A percentile compares a stretch with the other conserved stretches of the same genome.
phyloP scores from a whole-genome alignment of 2,329 filamentous ascomycete species.

The Cryphonectria nitschkei region DNA sequence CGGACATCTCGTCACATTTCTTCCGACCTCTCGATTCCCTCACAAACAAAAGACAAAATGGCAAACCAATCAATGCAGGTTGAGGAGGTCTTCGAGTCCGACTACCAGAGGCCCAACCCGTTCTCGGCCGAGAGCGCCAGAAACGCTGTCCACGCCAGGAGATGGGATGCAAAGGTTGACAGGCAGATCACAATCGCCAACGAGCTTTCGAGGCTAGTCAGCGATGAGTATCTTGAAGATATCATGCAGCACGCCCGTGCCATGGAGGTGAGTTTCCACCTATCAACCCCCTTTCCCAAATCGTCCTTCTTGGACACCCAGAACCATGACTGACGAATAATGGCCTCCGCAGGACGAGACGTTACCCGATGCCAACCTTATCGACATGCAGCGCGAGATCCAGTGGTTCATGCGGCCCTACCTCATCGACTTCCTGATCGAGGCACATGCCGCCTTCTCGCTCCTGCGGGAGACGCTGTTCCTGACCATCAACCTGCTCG shows the following conservation, averaged over 20 bases:
- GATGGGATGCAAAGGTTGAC: slow-evolving; percentile 47
- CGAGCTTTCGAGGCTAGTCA: slow-evolving; percentile 82
- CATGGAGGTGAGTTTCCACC: slow-evolving; percentile 73
- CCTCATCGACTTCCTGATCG: slow-evolving; percentile 95
- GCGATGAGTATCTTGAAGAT: slow-evolving; percentile 92
- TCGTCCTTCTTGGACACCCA: neutral
- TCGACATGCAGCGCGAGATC: slow-evolving; percentile 98
- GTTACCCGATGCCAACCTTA: slow-evolving; percentile 92
- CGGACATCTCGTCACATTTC: slow-evolving; percentile 12
- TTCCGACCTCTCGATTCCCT: slow-evolving; percentile 10
- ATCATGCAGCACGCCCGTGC: slow-evolving; percentile 91
- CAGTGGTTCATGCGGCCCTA: slow-evolving; percentile 99
- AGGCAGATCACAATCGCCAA: slow-evolving; percentile 87
- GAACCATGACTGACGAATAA: slow-evolving; percentile 12
- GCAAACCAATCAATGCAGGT: slow-evolving; percentile 40
- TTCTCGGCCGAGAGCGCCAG: slow-evolving; percentile 29
- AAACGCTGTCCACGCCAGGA: slow-evolving; percentile 28
- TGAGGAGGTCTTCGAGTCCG: slow-evolving; percentile 29
- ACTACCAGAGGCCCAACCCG: slow-evolving; percentile 26
- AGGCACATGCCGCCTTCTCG: slow-evolving; percentile 94
- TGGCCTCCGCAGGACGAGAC: slow-evolving; percentile 68
- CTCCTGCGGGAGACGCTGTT: slow-evolving; percentile 94
- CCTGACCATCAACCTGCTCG: slow-evolving; percentile 93
- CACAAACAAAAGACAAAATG: slow-evolving; percentile 36
- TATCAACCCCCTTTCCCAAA: neutral